phyloP scores from a whole-genome alignment of 768 basidiomycete genomes.

The Leccinum uliginosum region DNA sequence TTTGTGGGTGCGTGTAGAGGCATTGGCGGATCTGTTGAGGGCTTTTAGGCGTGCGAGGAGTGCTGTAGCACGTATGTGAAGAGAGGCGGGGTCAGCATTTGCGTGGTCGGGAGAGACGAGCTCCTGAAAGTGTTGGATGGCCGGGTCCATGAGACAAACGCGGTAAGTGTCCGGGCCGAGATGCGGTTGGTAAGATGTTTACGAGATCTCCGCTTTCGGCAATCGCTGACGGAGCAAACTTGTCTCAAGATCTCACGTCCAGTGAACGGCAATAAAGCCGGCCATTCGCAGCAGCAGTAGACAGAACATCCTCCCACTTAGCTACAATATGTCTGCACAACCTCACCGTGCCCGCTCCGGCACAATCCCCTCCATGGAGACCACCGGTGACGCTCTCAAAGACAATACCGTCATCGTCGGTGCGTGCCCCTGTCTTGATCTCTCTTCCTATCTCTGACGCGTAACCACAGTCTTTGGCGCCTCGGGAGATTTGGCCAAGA shows the following conservation, averaged over 20 bases:
- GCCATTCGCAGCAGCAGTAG: background rate
- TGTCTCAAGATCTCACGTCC: slow-evolving; percentile 20
- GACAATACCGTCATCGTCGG: slow-evolving; percentile 90
- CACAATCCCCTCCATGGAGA: slow-evolving; percentile 89
- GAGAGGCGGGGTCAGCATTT: slow-evolving; percentile 33
- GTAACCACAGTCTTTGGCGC: slow-evolving; percentile 75
- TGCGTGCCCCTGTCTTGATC: slow-evolving; percentile 34
- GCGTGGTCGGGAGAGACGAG: slow-evolving; percentile 55
- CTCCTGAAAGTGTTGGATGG: slow-evolving; percentile 60
- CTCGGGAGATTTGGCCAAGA: slow-evolving; percentile 97
- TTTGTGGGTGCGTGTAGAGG: slow-evolving; percentile 66
- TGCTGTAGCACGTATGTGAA: slow-evolving; percentile 66
- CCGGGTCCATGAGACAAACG: slow-evolving; percentile 33
- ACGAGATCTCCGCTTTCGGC: slow-evolving; percentile 5
- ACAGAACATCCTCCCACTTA: background rate
- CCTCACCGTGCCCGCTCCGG: slow-evolving; percentile 63
- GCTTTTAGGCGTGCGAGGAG: slow-evolving; percentile 79
- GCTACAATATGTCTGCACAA: slow-evolving; percentile 25
- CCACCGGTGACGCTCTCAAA: slow-evolving; percentile 62
- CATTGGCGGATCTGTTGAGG: slow-evolving; percentile 70
- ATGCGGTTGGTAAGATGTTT: background rate
- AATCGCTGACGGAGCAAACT: slow-evolving; percentile 13
- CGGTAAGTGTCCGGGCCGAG: slow-evolving; percentile 8
- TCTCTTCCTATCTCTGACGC: slow-evolving; percentile 7
- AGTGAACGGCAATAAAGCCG: slow-evolving; percentile 15